Evolutionary conservation across 768 basidiomycete species (phyloP), one percentile per base, ranked within the genome.

Genomic region (Amanita brunnescens): DNA sequence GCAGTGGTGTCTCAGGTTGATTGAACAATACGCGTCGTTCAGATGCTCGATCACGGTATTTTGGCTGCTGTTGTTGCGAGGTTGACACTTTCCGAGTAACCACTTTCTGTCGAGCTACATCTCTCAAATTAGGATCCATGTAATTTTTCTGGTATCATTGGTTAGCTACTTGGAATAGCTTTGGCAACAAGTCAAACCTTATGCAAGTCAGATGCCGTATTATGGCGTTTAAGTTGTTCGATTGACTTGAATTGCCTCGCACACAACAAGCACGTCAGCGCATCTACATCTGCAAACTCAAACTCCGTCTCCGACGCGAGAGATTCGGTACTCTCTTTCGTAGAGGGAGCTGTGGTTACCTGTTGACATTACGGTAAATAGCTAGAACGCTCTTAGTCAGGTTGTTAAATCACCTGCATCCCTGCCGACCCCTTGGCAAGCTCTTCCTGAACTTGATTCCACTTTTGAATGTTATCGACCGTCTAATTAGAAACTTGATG

Each of bases 371-470:
- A 47, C 14, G 5, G 45, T 47, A 16, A 47, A 47, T 18, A 18
- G 5, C 18, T 13, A 10, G 21, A 12, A 34, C 34, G 23, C n/a
- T 14, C 18, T n/a, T 8, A 49, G 24, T 34, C 13, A 5, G 3
- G 20, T 26, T 49, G 16, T 40, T 9, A 42, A 42, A 10, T 33
- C 18, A 52, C 37, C 42, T 35, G 51, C 16, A 39, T 21, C 16
- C 26, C 33, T 30, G 37, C 35, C 29, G 69, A 51, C 38, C 72
- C 66, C 54, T 79, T 74, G 32, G 77, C 79, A 45, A 96, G 75
- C 60, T 92, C 94, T 67, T 85, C 86, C 67, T 95, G 91, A 8
- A 94, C 90, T 70, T 85, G 86, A 63, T 94, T 98, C 96, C 95
- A 99, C 64, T 98, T 97, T 60, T 78, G 84, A 62, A 99, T 97